Base-by-base conservation (phyloP, 306 rosid genomes). In the Cicer chorassanicum region DNA sequence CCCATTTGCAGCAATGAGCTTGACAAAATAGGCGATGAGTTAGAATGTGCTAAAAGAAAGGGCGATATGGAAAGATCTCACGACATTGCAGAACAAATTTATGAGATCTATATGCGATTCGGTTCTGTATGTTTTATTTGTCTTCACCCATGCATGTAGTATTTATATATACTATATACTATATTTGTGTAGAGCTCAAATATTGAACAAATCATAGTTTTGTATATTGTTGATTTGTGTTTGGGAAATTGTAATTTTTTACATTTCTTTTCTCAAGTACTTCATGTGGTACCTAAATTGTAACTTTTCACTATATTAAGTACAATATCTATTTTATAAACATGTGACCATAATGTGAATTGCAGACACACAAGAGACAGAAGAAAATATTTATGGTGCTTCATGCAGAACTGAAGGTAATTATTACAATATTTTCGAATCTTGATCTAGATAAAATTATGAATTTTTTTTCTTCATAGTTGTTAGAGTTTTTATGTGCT, bases 361-460 rank as follows among this genome's bases (percentile, higher is more conserved):
- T 92, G 89, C 96, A 95, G 99, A 88, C 89, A 84, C 96, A 92
- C 73, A 89, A 82, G 89, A 87, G 92, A 87, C 84, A 85, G 91
- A 94, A 92, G 80, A 87, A 84, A 55, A 92, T 94, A 87, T 94
- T 94, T 81, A n/a, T 88, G 45, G 95, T 94, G 82, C 90, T 94
- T 68, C 97, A 94, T 57, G 75, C 80, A 75, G 99, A 94, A 84
- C 54, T 94, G 75, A 81, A 84, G 95, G 99, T 92, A 73, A 82
- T 82, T 75, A 67, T 42, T 79, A 44, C 51, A 41, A 81, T 60
- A 54, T 34, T 62, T 53, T 70, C 5, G 11, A 39, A 64, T 69
- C 50, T 76, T 54, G 19, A 68, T 76, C 73, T 21, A 34, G 24
- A 56, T 42, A 9, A 77, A 65, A 38, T 56, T 9, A 43, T 51